These are phyloP conservation scores for Giardia muris DNA, from an alignment of 208 protist species.

Conservation along the genomic window DNA sequence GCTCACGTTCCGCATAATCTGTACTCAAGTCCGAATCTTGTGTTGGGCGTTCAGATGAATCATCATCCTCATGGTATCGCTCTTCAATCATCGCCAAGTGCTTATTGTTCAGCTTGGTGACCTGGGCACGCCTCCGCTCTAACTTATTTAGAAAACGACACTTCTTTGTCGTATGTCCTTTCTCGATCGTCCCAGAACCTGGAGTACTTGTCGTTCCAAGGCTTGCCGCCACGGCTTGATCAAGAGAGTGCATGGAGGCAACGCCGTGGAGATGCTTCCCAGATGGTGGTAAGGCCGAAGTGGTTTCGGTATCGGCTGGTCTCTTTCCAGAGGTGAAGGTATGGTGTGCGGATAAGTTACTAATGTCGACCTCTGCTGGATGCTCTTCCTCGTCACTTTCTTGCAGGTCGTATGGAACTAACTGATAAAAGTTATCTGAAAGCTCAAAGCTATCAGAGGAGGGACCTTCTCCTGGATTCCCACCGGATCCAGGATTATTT, in stretches of 20 bases:
- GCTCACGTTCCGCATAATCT: background rate
- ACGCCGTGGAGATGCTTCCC: too few relatives aligned
- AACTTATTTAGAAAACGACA: background rate
- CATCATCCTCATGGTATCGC: background rate
- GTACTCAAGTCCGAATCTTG: background rate
- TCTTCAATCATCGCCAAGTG: background rate
- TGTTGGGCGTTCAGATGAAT: too few relatives aligned
- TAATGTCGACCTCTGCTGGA: too few relatives aligned
- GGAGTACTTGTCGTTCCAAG: too few relatives aligned
- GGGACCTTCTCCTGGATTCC: background rate
- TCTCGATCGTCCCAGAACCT: too few relatives aligned
- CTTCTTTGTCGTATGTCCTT: background rate
- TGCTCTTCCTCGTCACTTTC: background rate
- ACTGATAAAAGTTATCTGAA: background rate
- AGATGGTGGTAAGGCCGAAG: too few relatives aligned
- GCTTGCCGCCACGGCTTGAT: too few relatives aligned
- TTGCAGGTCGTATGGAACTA: background rate
- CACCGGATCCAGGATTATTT: too few relatives aligned
- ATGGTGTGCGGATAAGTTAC: too few relatives aligned
- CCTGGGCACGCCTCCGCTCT: background rate
- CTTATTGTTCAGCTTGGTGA: background rate
- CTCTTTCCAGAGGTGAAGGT: too few relatives aligned
- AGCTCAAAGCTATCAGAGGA: background rate
- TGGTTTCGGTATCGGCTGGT: too few relatives aligned
- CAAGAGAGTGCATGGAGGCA: too few relatives aligned